A percentile compares a stretch with the other conserved stretches of the same genome.
phyloP scores from a whole-genome alignment of 495 filamentous ascomycete species.

The Thozetella sp. region DNA sequence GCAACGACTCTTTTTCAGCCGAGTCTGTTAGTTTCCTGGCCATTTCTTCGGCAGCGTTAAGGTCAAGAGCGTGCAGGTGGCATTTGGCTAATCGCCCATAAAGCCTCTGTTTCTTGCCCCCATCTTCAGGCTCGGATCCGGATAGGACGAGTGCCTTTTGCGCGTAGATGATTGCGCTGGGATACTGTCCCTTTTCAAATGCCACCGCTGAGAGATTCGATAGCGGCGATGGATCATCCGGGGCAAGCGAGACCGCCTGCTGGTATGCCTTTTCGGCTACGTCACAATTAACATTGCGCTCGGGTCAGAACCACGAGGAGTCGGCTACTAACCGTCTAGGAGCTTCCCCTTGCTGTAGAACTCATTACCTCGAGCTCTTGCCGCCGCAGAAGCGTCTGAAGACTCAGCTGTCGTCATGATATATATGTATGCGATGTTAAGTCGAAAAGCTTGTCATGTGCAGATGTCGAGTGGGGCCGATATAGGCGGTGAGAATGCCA shows the following conservation, averaged over 20 bases:
- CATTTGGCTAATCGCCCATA: slow-evolving; percentile 25
- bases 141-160: slow-evolving; percentile 22
- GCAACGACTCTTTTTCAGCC: slow-evolving; percentile 4
- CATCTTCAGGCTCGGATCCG: not conserved
- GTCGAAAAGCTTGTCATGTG: too few species aligned
- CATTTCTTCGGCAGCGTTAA: slow-evolving; percentile 17
- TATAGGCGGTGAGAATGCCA: too few species aligned
- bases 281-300: not conserved
- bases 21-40: slow-evolving; percentile 11
- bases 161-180: slow-evolving; percentile 16
- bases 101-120: slow-evolving; percentile 17
- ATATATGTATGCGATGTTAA: too few species aligned
- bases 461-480: too few species aligned
- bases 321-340: slow-evolving; percentile 7
- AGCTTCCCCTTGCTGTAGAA: slow-evolving; percentile 17
- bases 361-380: slow-evolving; percentile 17
- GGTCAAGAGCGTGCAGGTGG: slow-evolving; percentile 20
- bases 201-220: slow-evolving; percentile 33
- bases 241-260: slow-evolving; percentile 20
- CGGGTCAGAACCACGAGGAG: not conserved
- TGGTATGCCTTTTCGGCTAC: slow-evolving; percentile 27
- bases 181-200: slow-evolving; percentile 34
- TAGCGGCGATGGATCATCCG: slow-evolving; percentile 21
- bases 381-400: too few species aligned
- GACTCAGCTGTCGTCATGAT: too few species aligned